Base-by-base conservation (phyloP, 768 basidiomycete species). In the Podaxis sp. region DNA sequence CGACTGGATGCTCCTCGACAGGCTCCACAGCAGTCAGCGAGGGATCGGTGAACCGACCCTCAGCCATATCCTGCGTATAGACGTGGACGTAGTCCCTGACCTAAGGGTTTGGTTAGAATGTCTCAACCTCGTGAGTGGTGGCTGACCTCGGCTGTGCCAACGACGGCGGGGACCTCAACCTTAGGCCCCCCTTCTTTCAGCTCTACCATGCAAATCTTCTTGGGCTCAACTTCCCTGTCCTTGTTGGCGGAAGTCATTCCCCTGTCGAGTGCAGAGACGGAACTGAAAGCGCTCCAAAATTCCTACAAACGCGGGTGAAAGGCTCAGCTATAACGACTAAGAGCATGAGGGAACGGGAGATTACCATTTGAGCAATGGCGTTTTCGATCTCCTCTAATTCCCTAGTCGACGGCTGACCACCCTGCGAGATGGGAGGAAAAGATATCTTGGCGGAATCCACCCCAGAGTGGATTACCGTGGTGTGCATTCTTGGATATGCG, bases 281-380 rank as follows among this genome's bases (percentile, higher is more conserved):
- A 40, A 22, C 49, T 24, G 8, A 60, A 15, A 26, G 58, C 36
- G 24, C 52, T 52, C 58, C 58, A 60, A 30, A 51, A 20, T 24
- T 60, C 58, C 58, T 60, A n/a, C 8, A 20, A 26, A 4, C 11
- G 28, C 1, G 28, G 20, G 48, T 52, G 15, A 15, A 11, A 2
- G 17, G 4, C 26, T 44, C 44, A 17, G 7, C 4, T 20, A 37
- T 6, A 41, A 40, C 17, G 33, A 28, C 17, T 11, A 2, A 7
- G 20, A 52, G 26, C 24, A 38, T 7, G 26, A 22, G 20, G 5
- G 17, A 17, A 53, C 17, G 8, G 7, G 33, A 33, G 33, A 33
- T 33, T 52, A 60, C 58, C 48, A 60, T 60, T 36, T 60, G 58
- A 38, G 49, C 20, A 36, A 60, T 40, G 22, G 38, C 49, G 6